Percentiles rank a stretch among this genome's conserved stretches.
These are phyloP conservation scores for Penicillium olsonii DNA, from an alignment of 2,329 filamentous ascomycete genomes.

Conservation along the genomic window DNA sequence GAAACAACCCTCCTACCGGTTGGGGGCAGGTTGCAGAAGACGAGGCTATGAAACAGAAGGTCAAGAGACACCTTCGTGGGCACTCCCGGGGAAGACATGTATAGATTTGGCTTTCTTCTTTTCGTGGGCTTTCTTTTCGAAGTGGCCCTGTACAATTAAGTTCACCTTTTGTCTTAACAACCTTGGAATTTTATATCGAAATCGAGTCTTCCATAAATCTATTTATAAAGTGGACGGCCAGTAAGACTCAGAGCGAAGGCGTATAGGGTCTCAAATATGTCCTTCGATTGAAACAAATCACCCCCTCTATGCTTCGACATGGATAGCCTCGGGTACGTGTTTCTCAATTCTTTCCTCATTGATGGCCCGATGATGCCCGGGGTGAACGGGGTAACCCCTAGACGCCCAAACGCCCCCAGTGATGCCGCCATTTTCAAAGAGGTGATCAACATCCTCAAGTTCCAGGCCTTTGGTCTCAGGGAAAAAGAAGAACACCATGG, in stretches of 20 bases:
- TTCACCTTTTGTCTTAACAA: too few relatives aligned
- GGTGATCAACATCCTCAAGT: constrained; percentile 62
- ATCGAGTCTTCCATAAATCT: too few relatives aligned
- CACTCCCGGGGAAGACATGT: neutral
- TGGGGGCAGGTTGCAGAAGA: constrained; percentile 12
- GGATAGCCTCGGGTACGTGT: neutral
- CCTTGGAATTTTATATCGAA: too few relatives aligned
- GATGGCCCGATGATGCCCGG: constrained; percentile 19
- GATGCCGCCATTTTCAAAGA: constrained; percentile 42
- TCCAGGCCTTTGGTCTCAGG: constrained; percentile 66
- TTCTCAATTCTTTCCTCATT: constrained; percentile 19
- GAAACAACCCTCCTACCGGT: constrained; percentile 15
- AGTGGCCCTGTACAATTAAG: too few relatives aligned
- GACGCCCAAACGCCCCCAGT: constrained; percentile 40
- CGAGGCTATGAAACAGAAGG: neutral
- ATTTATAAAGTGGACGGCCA: too few relatives aligned
- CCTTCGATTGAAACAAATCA: too few relatives aligned
- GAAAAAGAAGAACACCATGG: constrained; percentile 64
- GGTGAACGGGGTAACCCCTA: constrained; percentile 17
- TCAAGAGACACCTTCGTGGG: neutral
- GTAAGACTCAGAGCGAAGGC: too few relatives aligned
- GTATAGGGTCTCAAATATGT: too few relatives aligned
- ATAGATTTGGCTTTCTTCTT: neutral
- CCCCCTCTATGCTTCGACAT: constrained; percentile 2
- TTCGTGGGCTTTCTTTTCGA: too few relatives aligned